Conservation (phyloP, 192 early-diverging fungal genomes). For the Globomyces pollinis-pini region DNA sequence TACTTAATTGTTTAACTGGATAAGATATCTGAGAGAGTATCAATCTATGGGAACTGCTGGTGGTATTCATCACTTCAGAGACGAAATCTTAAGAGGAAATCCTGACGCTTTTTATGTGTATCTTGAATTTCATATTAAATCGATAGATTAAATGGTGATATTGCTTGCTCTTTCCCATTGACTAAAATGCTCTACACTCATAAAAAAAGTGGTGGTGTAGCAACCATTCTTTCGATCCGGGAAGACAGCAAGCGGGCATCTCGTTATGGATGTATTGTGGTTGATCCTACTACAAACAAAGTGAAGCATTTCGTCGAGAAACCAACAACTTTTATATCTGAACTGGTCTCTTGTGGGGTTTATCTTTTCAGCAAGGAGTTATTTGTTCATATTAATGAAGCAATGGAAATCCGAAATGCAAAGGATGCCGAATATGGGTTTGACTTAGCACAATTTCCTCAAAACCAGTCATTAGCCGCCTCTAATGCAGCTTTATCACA, state of each 20-base stretch:
- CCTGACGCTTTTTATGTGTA: conserved; percentile 90
- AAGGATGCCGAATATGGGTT: conserved; percentile 48
- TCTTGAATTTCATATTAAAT: no score
- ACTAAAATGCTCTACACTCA: conserved; percentile 79
- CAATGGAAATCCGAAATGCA: conserved; percentile 61
- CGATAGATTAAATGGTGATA: conserved; percentile 97
- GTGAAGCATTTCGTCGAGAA: conserved; percentile 98
- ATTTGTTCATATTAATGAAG: conserved; percentile 75
- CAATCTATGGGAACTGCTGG: conserved; percentile 94
- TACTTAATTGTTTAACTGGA: neutral
- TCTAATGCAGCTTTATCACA: conserved; percentile 8
- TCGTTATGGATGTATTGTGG: conserved; percentile 89
- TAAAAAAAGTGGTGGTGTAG: conserved; percentile 68
- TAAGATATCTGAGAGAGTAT: conserved; percentile 95
- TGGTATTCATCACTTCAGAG: conserved; percentile 97
- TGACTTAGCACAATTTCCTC: conserved; percentile 2
- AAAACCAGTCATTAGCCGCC: neutral
- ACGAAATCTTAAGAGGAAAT: conserved; percentile 86
- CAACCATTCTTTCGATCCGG: conserved; percentile 86
- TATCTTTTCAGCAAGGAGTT: conserved; percentile 87
- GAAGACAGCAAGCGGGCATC: conserved; percentile 69
- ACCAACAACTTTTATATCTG: conserved; percentile 90
- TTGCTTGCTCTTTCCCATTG: conserved; percentile 91
- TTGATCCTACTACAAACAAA: conserved; percentile 78
- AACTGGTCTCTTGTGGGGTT: conserved; percentile 91